Base-by-base conservation (phyloP, 2,329 filamentous ascomycete genomes). In the Talaromyces piceae region DNA sequence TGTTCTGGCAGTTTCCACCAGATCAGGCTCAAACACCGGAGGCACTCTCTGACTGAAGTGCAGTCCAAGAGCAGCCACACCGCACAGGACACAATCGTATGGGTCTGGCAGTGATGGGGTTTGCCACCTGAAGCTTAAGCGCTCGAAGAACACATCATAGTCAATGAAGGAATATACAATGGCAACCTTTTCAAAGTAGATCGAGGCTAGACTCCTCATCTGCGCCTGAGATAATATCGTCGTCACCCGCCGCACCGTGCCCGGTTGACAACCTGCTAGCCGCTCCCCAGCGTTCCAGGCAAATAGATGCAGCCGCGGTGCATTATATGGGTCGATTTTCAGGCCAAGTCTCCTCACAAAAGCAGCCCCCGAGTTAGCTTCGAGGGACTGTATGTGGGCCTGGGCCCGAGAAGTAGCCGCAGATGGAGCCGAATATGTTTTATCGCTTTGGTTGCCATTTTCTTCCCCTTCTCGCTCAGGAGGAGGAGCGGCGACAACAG, bases 341-440 rank as follows among this genome's bases (percentile, higher is more conserved):
- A 79, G 67, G 0, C 75, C 79, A 30, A 82, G 63, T 20, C 73
- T 70, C 49, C 77, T 66, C 7, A 80, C 72, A 59, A 82, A 82
- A 0, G 78, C 77, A 0, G 79, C 75, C 0, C 77, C 78, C 0
- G 78, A 81, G 54, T 82, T 81, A 30, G 76, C 79, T 55, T 81
- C 77, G 3, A 80, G 64, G 0, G 76, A 76, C 45, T 61, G 59
- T 26, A 61, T 50, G 8, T 64, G 59, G 3, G 59, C 61, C 7
- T 58, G 59, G 1, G 60, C 59, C n/a, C n/a, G n/a, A n/a, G n/a
- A n/a, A 45, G 46, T 51, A 55, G 50, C 55, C 28, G 60, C 51
- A 37, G 52, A 30, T 41, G 51, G 20, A 37, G 54, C 51, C 50
- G 59, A 50, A 56, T 53, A 51, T 47, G 61, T 57, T 63, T 65